Conservation (phyloP, 1,139 yeast species). For the Hyphopichia burtonii region DNA sequence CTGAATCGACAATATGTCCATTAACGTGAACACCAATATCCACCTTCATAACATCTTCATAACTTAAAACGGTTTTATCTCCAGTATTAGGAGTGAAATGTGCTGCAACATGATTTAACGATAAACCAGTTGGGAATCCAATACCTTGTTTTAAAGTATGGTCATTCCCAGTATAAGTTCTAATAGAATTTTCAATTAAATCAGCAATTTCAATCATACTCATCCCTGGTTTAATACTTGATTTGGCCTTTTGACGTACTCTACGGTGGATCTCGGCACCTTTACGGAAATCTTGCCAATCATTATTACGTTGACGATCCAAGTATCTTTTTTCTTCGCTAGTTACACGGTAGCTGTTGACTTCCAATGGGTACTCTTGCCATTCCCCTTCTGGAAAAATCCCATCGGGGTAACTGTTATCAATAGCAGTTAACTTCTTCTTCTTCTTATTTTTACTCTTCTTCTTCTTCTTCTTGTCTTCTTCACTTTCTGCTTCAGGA, state of each 20-base stretch:
- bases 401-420: constrained; percentile 67
- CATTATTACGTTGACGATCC: constrained; percentile 62
- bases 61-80: constrained; percentile 73
- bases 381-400: constrained; percentile 88
- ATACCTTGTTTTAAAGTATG: constrained; percentile 75
- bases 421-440: constrained; percentile 55
- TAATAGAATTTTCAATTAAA: constrained; percentile 79
- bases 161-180: constrained; percentile 69
- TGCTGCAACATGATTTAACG: constrained; percentile 92
- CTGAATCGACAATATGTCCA: constrained; percentile 94
- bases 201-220: constrained; percentile 87
- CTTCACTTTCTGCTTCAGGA: constrained; percentile 10
- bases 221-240: constrained; percentile 86
- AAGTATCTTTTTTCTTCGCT: constrained; percentile 81
- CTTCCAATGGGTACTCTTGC: constrained; percentile 70
- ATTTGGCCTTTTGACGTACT: constrained; percentile 78
- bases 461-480: constrained; percentile 35
- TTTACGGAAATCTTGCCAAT: constrained; percentile 87
- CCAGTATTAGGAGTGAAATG: constrained; percentile 98
- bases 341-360: constrained; percentile 74
- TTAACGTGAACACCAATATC: constrained; percentile 97
- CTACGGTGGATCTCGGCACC: constrained; percentile 96
- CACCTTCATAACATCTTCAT: constrained; percentile 94
- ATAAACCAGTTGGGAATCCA: constrained; percentile 97
- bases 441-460: constrained; percentile 48